Conservation (phyloP, 257 asterid genomes). For the Capsicum rhomboideum region DNA sequence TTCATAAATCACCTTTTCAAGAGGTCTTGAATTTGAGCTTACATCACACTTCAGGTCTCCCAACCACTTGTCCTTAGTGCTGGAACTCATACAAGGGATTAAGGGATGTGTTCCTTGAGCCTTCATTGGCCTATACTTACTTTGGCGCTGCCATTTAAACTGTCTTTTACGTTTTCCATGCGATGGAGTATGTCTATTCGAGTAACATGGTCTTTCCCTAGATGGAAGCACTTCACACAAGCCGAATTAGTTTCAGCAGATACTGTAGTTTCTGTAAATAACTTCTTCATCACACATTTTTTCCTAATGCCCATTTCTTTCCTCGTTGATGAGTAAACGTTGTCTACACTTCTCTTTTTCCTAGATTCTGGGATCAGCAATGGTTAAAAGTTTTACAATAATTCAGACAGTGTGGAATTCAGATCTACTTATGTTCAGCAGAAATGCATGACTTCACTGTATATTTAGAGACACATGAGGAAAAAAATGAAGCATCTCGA, state of each 20-base stretch:
- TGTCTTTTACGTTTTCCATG: conserved; percentile 45
- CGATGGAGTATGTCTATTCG: conserved; percentile 12
- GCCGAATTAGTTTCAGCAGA: conserved; percentile 27
- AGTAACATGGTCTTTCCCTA: conserved; percentile 16
- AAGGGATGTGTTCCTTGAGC: conserved; percentile 21
- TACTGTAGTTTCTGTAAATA: conserved; percentile 12
- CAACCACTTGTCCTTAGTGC: background rate
- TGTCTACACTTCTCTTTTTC: conserved; percentile 43
- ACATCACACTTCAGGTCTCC: background rate
- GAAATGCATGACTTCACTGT: background rate
- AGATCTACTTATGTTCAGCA: background rate
- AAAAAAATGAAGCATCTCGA: background rate
- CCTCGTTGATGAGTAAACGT: conserved; percentile 16
- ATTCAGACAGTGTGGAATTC: background rate
- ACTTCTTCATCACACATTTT: conserved; percentile 4
- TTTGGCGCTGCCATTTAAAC: conserved; percentile 55
- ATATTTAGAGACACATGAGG: background rate
- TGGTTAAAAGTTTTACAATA: background rate
- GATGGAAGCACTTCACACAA: conserved; percentile 22
- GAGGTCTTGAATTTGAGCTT: background rate
- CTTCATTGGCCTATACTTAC: conserved; percentile 37
- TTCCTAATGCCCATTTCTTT: conserved; percentile 15
- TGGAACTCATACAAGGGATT: conserved; percentile 15
- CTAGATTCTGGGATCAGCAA: conserved; percentile 26
- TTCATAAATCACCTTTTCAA: conserved; percentile 10